Evolutionary conservation across 495 filamentous ascomycete species (phyloP).

Genomic region (Trichoderma parareesei): DNA sequence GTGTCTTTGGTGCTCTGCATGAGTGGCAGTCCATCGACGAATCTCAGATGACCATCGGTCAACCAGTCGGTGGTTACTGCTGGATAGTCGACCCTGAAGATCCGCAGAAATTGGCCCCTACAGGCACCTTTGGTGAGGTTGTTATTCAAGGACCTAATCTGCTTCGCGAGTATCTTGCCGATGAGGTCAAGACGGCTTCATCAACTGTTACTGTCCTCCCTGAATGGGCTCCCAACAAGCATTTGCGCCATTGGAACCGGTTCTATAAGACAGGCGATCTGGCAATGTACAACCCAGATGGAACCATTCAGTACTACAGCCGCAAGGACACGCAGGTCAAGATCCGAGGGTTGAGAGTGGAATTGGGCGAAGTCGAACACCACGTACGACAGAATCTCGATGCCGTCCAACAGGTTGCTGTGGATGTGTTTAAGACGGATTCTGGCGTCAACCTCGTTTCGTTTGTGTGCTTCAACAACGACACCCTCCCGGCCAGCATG

Average conservation of each 20-base stretch:
- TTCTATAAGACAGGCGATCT: conserved; percentile 25
- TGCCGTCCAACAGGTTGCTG: conserved; percentile 16
- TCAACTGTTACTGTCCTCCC: conserved; percentile 11
- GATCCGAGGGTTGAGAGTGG: conserved; percentile 32
- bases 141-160: conserved; percentile 39
- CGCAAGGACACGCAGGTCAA: conserved; percentile 32
- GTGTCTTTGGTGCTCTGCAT: conserved; percentile 20
- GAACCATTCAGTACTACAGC: conserved; percentile 32
- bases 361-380: conserved; percentile 31
- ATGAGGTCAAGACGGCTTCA: conserved; percentile 28
- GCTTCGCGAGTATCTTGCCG: conserved; percentile 18
- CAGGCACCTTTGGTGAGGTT: conserved; percentile 43
- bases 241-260: conserved; percentile 10
- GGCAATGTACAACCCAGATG: conserved; percentile 35
- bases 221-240: background rate
- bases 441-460: conserved; percentile 29
- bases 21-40: conserved; percentile 15
- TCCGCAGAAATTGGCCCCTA: conserved; percentile 35
- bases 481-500: conserved; percentile 20
- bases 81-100: conserved; percentile 41
- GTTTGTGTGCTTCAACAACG: conserved; percentile 20
- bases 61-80: conserved; percentile 33
- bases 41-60: conserved; percentile 37
- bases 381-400: conserved; percentile 16
- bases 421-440: conserved; percentile 17